Conservation (phyloP, 2,329 filamentous ascomycete species). For the Claviceps purpurea region DNA sequence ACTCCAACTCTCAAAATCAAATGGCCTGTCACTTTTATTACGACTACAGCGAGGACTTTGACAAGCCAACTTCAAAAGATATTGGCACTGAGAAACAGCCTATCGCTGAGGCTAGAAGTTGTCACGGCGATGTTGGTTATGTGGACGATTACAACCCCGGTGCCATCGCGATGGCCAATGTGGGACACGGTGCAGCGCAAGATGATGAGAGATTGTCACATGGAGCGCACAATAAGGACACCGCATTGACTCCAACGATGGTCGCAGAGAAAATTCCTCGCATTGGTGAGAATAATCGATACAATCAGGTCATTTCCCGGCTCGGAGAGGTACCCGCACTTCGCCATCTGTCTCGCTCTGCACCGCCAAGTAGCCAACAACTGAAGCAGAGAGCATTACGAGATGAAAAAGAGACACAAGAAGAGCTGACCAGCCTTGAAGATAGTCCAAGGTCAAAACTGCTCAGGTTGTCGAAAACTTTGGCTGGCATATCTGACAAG, state of each 20-base stretch:
- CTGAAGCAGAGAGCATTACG: neutral
- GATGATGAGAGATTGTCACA: neutral
- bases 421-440: neutral
- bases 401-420: neutral
- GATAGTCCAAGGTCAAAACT: neutral
- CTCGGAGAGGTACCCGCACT: neutral
- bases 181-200: neutral
- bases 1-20: constrained; percentile 15
- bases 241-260: neutral
- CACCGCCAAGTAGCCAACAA: constrained; percentile 1
- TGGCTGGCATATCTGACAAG: neutral
- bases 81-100: constrained; percentile 7
- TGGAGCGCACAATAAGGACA: neutral
- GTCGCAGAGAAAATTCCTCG: neutral
- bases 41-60: constrained; percentile 40
- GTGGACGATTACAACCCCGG: neutral
- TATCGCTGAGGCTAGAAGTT: constrained; percentile 6
- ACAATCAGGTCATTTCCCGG: neutral
- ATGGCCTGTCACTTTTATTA: constrained; percentile 31
- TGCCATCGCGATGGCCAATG: neutral
- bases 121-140: neutral
- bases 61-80: constrained; percentile 15
- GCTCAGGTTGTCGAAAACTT: neutral
- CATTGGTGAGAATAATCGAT: neutral
- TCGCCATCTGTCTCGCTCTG: constrained; percentile 2